phyloP scores from a whole-genome alignment of 2,329 filamentous ascomycete genomes.

The Colletotrichum costaricense region DNA sequence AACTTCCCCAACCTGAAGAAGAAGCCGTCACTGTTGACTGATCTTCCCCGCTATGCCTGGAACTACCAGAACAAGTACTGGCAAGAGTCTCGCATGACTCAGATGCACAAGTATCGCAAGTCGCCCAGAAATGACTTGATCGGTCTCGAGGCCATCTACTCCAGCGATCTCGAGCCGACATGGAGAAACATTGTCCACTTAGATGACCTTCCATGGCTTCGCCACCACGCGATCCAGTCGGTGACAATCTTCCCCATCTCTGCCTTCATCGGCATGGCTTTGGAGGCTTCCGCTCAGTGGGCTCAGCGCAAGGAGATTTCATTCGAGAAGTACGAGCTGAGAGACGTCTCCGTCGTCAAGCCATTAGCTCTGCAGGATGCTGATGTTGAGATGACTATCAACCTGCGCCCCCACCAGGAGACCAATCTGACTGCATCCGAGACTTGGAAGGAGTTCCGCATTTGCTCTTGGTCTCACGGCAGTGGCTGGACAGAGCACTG shows the following conservation, averaged over 20 bases:
- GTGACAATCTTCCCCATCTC: conserved; percentile 66
- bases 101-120: conserved; percentile 53
- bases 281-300: conserved; percentile 56
- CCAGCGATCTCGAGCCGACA: conserved; percentile 56
- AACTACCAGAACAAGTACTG: conserved; percentile 58
- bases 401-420: conserved; percentile 55
- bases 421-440: conserved; percentile 54
- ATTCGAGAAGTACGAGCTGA: conserved; percentile 58
- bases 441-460: conserved; percentile 66
- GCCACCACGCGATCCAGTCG: conserved; percentile 68
- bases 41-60: conserved; percentile 61
- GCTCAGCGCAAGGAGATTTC: conserved; percentile 38
- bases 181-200: conserved; percentile 61
- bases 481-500: conserved; percentile 70
- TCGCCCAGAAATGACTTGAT: conserved; percentile 58
- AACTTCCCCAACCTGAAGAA: conserved; percentile 56
- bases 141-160: conserved; percentile 56
- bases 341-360: conserved; percentile 57
- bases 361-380: conserved; percentile 60
- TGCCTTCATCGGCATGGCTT: conserved; percentile 63
- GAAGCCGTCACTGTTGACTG: conserved; percentile 44
- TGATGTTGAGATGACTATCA: conserved; percentile 62
- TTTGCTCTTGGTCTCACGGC: conserved; percentile 63
- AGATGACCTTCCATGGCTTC: conserved; percentile 66
- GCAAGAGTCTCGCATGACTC: conserved; percentile 58